phyloP scores from a whole-genome alignment of 306 rosid genomes.

The Clitoria ternatea region DNA sequence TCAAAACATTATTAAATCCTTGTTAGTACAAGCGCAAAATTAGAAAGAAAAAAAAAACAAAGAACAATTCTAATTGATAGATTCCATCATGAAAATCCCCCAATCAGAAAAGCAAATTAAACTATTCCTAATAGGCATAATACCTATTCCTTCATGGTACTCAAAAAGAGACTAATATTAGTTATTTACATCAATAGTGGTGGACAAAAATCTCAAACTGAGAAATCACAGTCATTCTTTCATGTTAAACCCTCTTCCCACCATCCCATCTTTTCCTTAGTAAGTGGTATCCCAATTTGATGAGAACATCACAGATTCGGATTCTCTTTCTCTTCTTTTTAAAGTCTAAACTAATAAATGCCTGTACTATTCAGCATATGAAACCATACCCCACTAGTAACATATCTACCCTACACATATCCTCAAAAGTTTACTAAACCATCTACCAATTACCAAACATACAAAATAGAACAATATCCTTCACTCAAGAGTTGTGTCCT shows the following conservation, averaged over 20 bases:
- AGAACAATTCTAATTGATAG: not conserved
- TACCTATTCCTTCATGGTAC: not conserved
- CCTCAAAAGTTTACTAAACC: constrained; percentile 19
- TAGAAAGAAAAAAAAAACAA: too few relatives aligned
- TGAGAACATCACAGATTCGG: not conserved
- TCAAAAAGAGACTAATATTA: not conserved
- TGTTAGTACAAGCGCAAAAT: not conserved
- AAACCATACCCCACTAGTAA: not conserved
- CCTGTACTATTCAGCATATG: constrained; percentile 8
- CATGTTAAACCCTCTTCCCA: not conserved
- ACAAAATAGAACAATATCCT: constrained; percentile 13
- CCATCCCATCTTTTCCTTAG: not conserved
- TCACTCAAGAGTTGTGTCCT: not conserved
- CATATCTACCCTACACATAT: constrained; percentile 2
- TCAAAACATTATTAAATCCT: not conserved
- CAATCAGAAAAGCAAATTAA: not conserved
- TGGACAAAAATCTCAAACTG: not conserved
- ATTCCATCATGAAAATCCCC: not conserved
- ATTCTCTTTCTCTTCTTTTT: not conserved
- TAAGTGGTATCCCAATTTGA: not conserved
- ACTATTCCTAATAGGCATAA: not conserved
- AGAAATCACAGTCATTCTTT: constrained; percentile 2
- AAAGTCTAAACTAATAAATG: constrained; percentile 2
- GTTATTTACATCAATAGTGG: not conserved
- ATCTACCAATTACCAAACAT: not conserved